These are phyloP conservation scores for Yamadazyma aaseri DNA, from an alignment of 1,139 yeast genomes.

Conservation along the genomic window DNA sequence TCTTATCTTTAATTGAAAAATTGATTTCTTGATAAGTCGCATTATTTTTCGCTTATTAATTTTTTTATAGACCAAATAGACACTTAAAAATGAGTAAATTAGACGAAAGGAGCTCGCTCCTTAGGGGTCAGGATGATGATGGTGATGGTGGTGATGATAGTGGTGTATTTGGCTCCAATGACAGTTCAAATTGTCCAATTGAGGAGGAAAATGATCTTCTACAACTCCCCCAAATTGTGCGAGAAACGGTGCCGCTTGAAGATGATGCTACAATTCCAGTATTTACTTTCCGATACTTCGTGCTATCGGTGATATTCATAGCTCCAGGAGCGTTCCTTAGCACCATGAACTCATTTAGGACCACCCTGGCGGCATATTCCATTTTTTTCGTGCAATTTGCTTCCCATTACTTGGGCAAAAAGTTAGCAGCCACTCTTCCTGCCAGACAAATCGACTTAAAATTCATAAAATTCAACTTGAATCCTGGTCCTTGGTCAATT, in stretches of 20 bases:
- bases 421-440: slow-evolving; percentile 25
- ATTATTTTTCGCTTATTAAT: too few relatives aligned
- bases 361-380: slow-evolving; percentile 47
- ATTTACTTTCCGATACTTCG: slow-evolving; percentile 40
- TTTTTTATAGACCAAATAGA: too few relatives aligned
- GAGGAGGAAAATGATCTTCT: too few relatives aligned
- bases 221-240: slow-evolving; percentile 26
- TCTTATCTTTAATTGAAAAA: slow-evolving; percentile 1
- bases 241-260: slow-evolving; percentile 33
- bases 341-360: slow-evolving; percentile 47
- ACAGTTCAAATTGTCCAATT: too few relatives aligned
- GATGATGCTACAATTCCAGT: slow-evolving; percentile 37
- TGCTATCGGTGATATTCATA: slow-evolving; percentile 38
- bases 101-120: too few relatives aligned
- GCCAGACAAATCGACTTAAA: slow-evolving; percentile 4
- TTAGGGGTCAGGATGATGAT: too few relatives aligned
- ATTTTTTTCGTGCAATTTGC: slow-evolving; percentile 47
- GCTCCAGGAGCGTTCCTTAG: slow-evolving; percentile 49
- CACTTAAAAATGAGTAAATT: too few relatives aligned
- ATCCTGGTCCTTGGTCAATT: slow-evolving; percentile 50
- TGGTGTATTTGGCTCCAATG: too few relatives aligned
- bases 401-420: slow-evolving; percentile 42
- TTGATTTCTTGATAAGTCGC: slow-evolving; percentile 1
- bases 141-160: too few relatives aligned
- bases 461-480: slow-evolving; percentile 13